Conservation (phyloP, 768 basidiomycete genomes). For the Pleurotus pulmonarius region DNA sequence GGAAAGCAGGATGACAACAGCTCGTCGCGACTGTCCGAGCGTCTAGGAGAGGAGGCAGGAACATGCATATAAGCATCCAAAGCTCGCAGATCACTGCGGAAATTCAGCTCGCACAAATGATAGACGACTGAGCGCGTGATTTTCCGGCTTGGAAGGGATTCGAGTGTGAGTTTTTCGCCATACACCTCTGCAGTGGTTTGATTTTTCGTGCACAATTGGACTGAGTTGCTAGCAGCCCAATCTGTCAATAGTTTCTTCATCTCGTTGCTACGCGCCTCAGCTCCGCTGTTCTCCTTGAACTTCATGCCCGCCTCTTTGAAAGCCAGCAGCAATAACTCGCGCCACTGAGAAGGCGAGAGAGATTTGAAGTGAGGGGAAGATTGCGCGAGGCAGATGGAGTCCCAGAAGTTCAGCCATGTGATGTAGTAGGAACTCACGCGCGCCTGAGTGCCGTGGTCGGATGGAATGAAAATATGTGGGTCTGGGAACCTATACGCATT, state of each 20-base stretch:
- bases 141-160: not conserved
- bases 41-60: not conserved
- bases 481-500: not conserved
- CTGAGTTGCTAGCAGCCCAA: not conserved
- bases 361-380: not conserved
- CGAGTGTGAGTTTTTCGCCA: too few species aligned
- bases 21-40: not conserved
- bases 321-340: not conserved
- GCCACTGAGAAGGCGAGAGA: not conserved
- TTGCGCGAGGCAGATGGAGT: not conserved
- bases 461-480: not conserved
- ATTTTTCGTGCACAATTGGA: too few species aligned
- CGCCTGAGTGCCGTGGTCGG: not conserved
- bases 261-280: too few species aligned
- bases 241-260: not conserved
- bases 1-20: not conserved
- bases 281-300: too few species aligned
- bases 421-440: not conserved
- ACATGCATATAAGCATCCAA: not conserved
- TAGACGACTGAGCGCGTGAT: not conserved
- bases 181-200: too few species aligned
- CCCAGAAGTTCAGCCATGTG: not conserved
- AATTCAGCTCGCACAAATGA: not conserved
- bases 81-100: not conserved
- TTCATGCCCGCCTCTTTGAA: too few species aligned